Evolutionary conservation across 1,284 basidiomycete genomes (phyloP), one percentile per base, ranked within the genome.

Genomic region (Moesziomyces antarcticus): DNA sequence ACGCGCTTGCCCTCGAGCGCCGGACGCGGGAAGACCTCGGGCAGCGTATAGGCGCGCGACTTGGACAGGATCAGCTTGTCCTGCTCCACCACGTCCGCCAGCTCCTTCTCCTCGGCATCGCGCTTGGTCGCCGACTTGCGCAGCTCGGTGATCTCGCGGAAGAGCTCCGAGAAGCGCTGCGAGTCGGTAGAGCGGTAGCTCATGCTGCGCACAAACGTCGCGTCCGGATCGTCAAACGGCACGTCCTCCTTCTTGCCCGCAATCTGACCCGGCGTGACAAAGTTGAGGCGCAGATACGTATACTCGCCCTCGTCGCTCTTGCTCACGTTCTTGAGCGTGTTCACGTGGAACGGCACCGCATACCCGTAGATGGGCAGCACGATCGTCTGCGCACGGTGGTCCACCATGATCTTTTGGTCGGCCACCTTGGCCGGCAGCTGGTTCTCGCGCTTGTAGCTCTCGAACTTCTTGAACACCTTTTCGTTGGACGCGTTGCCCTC

Each of bases 201-300:
- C 68, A 97, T 89, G 5, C 94, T 97, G 55, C 95, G 93, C 78
- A 99, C 91, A 81, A 99, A 99, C 3, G 94, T 98, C 1, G 96
- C 91, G 71, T 97, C 93, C 1, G 96, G 94, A 83, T 98, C 93
- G 85, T 99, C 96, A 79, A 99, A 99, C 0, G 97, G 97, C 90
- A 94, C 97, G 77, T 99, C 97, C 83, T 99, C 97, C 86, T 99
- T 99, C 87, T 97, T 97, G 42, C 97, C 97, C 0, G 94, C 92
- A 49, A 98, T 90, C 84, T 98, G 95, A 50, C 97, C 97, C 1
- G 97, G 97, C 0, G 95, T 97, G 84, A 98, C 94, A 87, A 99
- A 97, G 86, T 99, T 99, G 85, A 99, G 94, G 5, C 97, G 91
- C 60, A 99, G 88, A 73, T 93, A 93, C 0, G 95, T 96, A 84